A percentile compares a stretch with the other conserved stretches of the same genome.
phyloP scores from a whole-genome alignment of 2,329 filamentous ascomycete genomes.

The Hymenotorrendiella dingleyae region DNA sequence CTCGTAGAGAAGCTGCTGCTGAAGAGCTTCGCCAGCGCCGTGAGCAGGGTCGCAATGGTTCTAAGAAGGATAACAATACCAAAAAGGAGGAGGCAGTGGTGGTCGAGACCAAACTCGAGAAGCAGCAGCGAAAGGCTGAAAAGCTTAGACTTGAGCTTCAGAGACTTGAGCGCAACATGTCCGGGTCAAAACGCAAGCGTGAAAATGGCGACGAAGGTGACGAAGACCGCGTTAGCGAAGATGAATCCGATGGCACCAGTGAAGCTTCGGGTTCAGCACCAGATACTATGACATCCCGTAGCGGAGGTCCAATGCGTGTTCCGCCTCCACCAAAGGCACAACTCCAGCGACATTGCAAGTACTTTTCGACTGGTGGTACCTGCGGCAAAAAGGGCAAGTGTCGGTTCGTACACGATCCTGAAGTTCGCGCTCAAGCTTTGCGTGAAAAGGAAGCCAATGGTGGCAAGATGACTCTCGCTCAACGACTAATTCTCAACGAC shows the following conservation, averaged over 20 bases:
- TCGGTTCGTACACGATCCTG: constrained; percentile 63
- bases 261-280: constrained; percentile 48
- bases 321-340: constrained; percentile 51
- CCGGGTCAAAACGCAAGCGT: constrained; percentile 62
- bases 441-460: constrained; percentile 60
- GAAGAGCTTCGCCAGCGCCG: constrained; percentile 36
- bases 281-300: constrained; percentile 49
- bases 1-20: constrained; percentile 59
- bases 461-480: constrained; percentile 59
- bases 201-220: constrained; percentile 63
- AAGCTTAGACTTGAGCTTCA: constrained; percentile 59
- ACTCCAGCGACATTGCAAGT: constrained; percentile 62
- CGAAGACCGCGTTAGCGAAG: constrained; percentile 42
- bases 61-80: constrained; percentile 19
- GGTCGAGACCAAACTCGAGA: constrained; percentile 46
- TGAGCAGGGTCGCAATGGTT: constrained; percentile 24
- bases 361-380: constrained; percentile 61
- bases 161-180: constrained; percentile 55
- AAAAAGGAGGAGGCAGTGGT: constrained; percentile 49
- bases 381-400: constrained; percentile 72
- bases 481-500: constrained; percentile 60
- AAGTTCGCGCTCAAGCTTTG: constrained; percentile 56
- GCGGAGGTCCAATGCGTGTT: constrained; percentile 22
- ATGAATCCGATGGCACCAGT: constrained; percentile 24
- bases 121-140: constrained; percentile 50